Conservation (phyloP, 192 early-diverging fungal species). For the Lunasporangiospora selenospora region DNA sequence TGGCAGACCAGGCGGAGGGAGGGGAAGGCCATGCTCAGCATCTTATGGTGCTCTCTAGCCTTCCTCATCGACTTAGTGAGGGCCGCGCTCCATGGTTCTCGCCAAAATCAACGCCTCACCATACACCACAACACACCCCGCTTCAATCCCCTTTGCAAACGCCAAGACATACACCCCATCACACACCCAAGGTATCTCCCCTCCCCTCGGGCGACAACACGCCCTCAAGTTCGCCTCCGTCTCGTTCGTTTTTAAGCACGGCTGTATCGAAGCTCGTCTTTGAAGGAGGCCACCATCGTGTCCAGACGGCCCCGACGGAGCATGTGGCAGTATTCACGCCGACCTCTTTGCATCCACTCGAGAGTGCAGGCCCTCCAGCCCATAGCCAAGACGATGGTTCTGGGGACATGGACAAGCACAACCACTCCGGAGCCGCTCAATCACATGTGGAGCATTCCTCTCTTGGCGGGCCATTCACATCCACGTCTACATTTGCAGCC, state of each 20-base stretch:
- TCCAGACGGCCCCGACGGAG: conserved; percentile 38
- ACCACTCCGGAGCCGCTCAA: not conserved
- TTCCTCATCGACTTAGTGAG: conserved; percentile 29
- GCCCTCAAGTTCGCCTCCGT: conserved; percentile 42
- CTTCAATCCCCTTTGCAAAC: conserved; percentile 37
- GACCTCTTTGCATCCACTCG: conserved; percentile 30
- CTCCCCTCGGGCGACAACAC: conserved; percentile 42
- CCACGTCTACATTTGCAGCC: conserved; percentile 8
- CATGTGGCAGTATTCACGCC: conserved; percentile 38
- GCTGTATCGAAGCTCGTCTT: conserved; percentile 19
- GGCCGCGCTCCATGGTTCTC: conserved; percentile 30
- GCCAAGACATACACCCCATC: conserved; percentile 32
- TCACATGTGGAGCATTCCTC: not conserved
- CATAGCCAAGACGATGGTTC: conserved; percentile 35
- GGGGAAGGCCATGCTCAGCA: conserved; percentile 24
- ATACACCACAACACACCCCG: conserved; percentile 31
- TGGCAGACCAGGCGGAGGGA: not conserved
- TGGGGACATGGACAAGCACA: conserved; percentile 17
- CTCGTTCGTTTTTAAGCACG: conserved; percentile 23
- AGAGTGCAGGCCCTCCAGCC: conserved; percentile 8
- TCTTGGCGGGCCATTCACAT: not conserved
- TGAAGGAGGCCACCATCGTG: conserved; percentile 39
- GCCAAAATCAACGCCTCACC: conserved; percentile 27
- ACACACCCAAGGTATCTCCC: conserved; percentile 35
- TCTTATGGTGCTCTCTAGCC: conserved; percentile 11